These are phyloP conservation scores for Hanseniaspora vineae DNA, from an alignment of 805 yeast genomes.

Conservation along the genomic window DNA sequence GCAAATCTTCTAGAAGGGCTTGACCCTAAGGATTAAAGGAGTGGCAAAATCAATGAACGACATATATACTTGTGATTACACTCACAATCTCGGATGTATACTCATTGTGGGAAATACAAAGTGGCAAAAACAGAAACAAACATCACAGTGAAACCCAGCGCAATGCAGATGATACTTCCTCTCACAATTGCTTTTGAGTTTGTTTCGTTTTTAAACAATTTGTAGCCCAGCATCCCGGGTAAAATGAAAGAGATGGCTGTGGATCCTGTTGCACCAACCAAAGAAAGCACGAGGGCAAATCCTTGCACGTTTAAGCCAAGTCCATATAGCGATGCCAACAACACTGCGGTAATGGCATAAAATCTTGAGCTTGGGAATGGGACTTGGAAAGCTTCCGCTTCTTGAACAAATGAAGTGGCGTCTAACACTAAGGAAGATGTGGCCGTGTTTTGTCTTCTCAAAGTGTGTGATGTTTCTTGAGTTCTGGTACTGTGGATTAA, in stretches of 20 bases:
- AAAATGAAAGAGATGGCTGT: slow-evolving; percentile 82
- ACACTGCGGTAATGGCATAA: slow-evolving; percentile 29
- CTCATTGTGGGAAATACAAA: slow-evolving; percentile 8
- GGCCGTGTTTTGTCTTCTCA: slow-evolving; percentile 2
- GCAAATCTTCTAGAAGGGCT: too few species aligned
- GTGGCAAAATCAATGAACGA: too few species aligned
- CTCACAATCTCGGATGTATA: too few species aligned
- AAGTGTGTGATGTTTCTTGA: background rate
- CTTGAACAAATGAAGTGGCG: slow-evolving; percentile 3
- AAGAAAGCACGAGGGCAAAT: slow-evolving; percentile 67
- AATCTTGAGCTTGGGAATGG: slow-evolving; percentile 14
- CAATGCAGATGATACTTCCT: slow-evolving; percentile 38
- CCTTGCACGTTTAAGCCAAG: slow-evolving; percentile 59
- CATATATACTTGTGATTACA: too few species aligned
- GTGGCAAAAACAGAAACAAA: slow-evolving; percentile 42
- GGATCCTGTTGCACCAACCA: slow-evolving; percentile 90
- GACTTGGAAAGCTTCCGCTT: background rate
- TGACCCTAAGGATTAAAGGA: too few species aligned
- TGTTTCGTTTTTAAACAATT: slow-evolving; percentile 40
- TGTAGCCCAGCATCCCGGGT: slow-evolving; percentile 80
- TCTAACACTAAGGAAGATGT: background rate
- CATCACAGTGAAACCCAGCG: slow-evolving; percentile 67
- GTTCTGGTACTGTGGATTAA: slow-evolving; percentile 1
- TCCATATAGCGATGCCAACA: slow-evolving; percentile 39
- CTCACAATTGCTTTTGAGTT: slow-evolving; percentile 18